Evolutionary conservation across 2,329 filamentous ascomycete genomes (phyloP).

Genomic region (Rhexocercosporidium sp.): DNA sequence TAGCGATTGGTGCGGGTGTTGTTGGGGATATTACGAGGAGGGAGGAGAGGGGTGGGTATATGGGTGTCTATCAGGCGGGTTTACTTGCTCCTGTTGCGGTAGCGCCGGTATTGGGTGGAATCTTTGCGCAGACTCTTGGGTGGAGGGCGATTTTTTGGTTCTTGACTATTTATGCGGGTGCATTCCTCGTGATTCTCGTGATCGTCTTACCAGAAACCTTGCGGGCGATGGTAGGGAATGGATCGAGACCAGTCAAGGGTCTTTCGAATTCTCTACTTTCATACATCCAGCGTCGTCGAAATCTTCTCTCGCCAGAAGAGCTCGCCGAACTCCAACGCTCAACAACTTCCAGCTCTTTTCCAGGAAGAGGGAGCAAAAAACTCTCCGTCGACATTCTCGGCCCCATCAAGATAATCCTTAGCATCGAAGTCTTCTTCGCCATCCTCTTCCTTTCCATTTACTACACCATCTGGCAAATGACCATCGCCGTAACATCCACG

Average conservation of each 20-base stretch:
- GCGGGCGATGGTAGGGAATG: conserved; percentile 47
- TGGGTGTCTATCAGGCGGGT: conserved; percentile 58
- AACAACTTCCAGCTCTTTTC: conserved; percentile 10
- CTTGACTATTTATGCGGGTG: conserved; percentile 51
- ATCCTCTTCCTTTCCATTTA: conserved; percentile 37
- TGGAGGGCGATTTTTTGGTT: conserved; percentile 60
- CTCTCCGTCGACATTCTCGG: conserved; percentile 32
- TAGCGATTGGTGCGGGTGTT: conserved; percentile 63
- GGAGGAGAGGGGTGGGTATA: conserved; percentile 67
- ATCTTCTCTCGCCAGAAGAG: conserved; percentile 5
- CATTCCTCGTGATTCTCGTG: conserved; percentile 45
- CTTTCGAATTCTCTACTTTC: conserved; percentile 26
- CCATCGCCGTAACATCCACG: conserved; percentile 36
- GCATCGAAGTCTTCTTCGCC: conserved; percentile 33
- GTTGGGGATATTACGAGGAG: conserved; percentile 68
- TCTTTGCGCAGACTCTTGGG: conserved; percentile 50
- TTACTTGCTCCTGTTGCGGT: conserved; percentile 48
- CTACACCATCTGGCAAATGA: conserved; percentile 40
- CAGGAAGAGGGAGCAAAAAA: conserved; percentile 18
- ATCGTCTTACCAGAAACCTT: conserved; percentile 52
- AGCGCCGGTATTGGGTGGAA: conserved; percentile 55
- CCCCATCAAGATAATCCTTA: conserved; percentile 35
- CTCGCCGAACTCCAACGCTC: background rate
- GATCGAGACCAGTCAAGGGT: conserved; percentile 32
- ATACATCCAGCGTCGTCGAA: conserved; percentile 25